Evolutionary conservation across 2,329 filamentous ascomycete species (phyloP).

Genomic region (Hyphodiscus sp.): DNA sequence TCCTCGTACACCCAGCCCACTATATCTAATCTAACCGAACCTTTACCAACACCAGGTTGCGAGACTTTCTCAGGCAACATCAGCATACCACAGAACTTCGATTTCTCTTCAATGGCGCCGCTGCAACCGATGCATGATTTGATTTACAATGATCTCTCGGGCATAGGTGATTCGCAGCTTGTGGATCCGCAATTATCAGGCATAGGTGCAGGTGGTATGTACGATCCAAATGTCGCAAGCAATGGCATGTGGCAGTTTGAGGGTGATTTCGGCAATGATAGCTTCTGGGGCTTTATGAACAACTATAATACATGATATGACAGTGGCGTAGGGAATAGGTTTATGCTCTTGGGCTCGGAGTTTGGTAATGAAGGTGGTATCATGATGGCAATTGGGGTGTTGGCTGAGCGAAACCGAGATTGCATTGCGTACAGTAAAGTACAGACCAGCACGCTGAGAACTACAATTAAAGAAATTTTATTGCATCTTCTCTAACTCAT

Average conservation of each 20-base stretch:
- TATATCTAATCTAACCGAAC: slow-evolving; percentile 21
- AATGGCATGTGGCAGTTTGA: slow-evolving; percentile 42
- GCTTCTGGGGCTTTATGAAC: slow-evolving; percentile 51
- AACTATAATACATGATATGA: slow-evolving; percentile 26
- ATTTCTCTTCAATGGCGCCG: slow-evolving; percentile 45
- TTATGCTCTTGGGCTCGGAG: no score
- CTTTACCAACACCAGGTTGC: slow-evolving; percentile 10
- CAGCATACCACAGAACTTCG: slow-evolving; percentile 29
- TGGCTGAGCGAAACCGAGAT: no score
- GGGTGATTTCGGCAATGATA: slow-evolving; percentile 48
- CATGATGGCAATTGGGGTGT: no score
- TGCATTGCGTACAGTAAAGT: no score
- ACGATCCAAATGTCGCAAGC: slow-evolving; percentile 5
- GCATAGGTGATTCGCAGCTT: slow-evolving; percentile 2
- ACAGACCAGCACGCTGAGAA: no score
- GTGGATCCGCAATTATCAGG: slow-evolving; percentile 4
- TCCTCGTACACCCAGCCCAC: slow-evolving; percentile 21
- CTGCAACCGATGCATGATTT: slow-evolving; percentile 52
- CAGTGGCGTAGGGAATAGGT: not conserved
- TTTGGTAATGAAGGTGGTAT: no score
- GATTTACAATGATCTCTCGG: slow-evolving; percentile 46
- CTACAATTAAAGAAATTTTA: no score
- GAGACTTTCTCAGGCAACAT: slow-evolving; percentile 10
- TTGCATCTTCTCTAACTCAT: no score
- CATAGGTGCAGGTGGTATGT: not conserved